Conservation (phyloP, 2,329 filamentous ascomycete genomes). For the Catunica adiposa region DNA sequence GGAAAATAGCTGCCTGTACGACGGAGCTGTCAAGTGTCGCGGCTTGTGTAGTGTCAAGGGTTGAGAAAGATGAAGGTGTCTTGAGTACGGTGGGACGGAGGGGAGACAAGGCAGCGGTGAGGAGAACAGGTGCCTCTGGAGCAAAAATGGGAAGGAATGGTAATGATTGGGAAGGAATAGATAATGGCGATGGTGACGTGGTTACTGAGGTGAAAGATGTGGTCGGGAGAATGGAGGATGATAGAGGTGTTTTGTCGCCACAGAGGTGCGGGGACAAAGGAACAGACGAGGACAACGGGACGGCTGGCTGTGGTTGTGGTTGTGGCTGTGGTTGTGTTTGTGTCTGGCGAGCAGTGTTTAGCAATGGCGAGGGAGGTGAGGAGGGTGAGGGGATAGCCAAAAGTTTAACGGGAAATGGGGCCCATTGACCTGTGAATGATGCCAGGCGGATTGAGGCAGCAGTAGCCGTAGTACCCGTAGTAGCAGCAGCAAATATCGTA, state of each 20-base stretch:
- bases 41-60: background rate
- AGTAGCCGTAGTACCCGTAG: background rate
- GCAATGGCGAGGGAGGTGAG: too few relatives aligned
- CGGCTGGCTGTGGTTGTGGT: background rate
- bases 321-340: background rate
- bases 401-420: background rate
- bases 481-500: background rate
- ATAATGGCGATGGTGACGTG: background rate
- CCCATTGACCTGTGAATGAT: background rate
- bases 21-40: background rate
- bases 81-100: background rate
- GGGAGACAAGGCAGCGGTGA: background rate
- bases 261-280: background rate
- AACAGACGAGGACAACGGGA: background rate
- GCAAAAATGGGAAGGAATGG: background rate
- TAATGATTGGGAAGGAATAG: background rate
- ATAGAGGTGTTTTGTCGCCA: background rate
- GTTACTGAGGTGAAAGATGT: background rate
- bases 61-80: background rate
- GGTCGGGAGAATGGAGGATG: background rate
- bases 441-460: background rate
- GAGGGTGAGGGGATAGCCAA: background rate
- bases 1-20: background rate
- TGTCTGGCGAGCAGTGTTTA: too few relatives aligned
- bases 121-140: background rate